Evolutionary conservation across 768 basidiomycete species (phyloP).

Genomic region (Phanerochaete carnosa): DNA sequence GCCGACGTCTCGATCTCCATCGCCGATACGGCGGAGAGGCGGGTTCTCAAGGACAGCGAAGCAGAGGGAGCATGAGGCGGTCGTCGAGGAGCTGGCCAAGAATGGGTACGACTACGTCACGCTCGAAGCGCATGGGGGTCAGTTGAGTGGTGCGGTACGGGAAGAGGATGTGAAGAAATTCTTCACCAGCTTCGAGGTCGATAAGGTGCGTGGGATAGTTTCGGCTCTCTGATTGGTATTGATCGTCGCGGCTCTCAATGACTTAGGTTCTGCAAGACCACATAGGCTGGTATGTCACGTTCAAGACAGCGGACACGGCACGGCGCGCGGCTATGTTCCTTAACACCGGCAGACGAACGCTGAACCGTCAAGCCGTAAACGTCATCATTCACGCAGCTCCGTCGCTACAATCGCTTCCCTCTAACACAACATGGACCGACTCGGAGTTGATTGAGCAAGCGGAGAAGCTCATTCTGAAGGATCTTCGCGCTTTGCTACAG

Average conservation of each 20-base stretch:
- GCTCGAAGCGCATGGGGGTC: conserved; percentile 46
- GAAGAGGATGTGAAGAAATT: conserved; percentile 70
- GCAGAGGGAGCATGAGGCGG: conserved; percentile 30
- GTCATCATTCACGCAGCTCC: conserved; percentile 46
- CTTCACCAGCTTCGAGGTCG: conserved; percentile 67
- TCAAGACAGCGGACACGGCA: conserved; percentile 58
- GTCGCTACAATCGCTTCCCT: conserved; percentile 29
- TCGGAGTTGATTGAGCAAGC: conserved; percentile 53
- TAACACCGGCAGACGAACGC: conserved; percentile 42
- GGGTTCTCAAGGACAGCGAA: conserved; percentile 27
- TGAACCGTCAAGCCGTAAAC: conserved; percentile 58
- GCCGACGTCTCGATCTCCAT: conserved; percentile 34
- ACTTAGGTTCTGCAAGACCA: conserved; percentile 67
- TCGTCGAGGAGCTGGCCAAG: conserved; percentile 49
- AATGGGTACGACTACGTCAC: conserved; percentile 69
- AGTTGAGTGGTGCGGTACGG: conserved; percentile 45
- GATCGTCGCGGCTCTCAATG: neutral
- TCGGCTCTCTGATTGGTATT: neutral
- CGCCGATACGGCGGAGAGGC: conserved; percentile 40
- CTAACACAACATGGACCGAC: conserved; percentile 48
- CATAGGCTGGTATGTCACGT: conserved; percentile 79
- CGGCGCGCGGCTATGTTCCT: conserved; percentile 68
- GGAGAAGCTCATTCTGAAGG: conserved; percentile 50
- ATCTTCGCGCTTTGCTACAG: conserved; percentile 53
- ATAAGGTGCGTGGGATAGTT: conserved; percentile 51